These are phyloP conservation scores for Anastatica hierochuntica DNA, from an alignment of 345 rosid species.

Conservation along the genomic window DNA sequence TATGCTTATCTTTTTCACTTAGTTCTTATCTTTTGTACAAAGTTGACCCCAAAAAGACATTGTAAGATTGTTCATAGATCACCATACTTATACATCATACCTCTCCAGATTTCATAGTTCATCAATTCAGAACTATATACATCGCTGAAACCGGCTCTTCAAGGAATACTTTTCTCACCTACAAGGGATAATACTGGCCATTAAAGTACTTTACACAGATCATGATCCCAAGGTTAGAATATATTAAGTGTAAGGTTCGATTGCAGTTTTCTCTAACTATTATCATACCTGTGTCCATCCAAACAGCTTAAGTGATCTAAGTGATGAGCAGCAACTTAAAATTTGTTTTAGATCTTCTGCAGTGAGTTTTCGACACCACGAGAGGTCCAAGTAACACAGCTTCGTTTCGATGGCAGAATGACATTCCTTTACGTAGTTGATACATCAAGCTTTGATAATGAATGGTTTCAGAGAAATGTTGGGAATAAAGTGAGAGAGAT, in stretches of 20 bases:
- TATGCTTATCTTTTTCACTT: too few relatives aligned
- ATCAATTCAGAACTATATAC: too few relatives aligned
- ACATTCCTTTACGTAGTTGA: slow-evolving; percentile 88
- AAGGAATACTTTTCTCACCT: slow-evolving; percentile 2
- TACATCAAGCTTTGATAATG: slow-evolving; percentile 76
- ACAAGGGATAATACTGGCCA: neutral
- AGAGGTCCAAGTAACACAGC: slow-evolving; percentile 42
- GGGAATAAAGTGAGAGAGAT: neutral
- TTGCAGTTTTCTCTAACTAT: neutral
- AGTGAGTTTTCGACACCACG: slow-evolving; percentile 48
- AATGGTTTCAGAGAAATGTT: too few relatives aligned
- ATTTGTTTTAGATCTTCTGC: slow-evolving; percentile 45
- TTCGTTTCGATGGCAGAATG: slow-evolving; percentile 80
- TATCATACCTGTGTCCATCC: slow-evolving; percentile 53
- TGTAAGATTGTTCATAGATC: too few relatives aligned
- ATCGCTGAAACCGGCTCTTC: slow-evolving; percentile 29
- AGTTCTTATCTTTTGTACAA: neutral
- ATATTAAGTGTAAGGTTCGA: neutral
- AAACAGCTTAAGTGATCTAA: slow-evolving; percentile 44
- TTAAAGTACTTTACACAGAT: too few relatives aligned
- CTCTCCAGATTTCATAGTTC: too few relatives aligned
- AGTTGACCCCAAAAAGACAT: neutral
- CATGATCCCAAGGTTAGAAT: neutral
- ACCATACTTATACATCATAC: too few relatives aligned
- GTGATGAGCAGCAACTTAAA: slow-evolving; percentile 36